A percentile compares a stretch with the other conserved stretches of the same genome.
phyloP scores from a whole-genome alignment of 176 grass and related monocot genomes.

The Bromus sterilis region DNA sequence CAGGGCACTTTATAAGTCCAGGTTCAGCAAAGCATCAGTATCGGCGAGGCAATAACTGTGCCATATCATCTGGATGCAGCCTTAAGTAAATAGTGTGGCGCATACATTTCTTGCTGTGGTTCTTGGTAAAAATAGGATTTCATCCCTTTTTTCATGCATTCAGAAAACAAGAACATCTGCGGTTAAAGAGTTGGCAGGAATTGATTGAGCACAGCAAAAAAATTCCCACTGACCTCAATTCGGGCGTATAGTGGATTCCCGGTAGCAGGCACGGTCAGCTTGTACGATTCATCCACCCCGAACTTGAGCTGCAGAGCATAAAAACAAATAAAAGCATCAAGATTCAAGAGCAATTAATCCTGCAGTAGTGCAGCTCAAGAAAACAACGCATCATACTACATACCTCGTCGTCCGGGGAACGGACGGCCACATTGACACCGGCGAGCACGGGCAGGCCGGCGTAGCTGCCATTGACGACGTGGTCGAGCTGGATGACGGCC shows the following conservation, averaged over 20 bases:
- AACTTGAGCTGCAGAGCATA: constrained; percentile 65
- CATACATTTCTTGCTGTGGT: not conserved
- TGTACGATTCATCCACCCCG: constrained; percentile 77
- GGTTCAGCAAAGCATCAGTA: not conserved
- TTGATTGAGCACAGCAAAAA: not conserved
- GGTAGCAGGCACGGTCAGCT: constrained; percentile 42
- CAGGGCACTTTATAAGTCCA: not conserved
- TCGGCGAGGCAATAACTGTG: not conserved
- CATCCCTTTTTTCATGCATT: not conserved
- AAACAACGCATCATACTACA: not conserved
- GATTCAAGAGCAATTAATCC: not conserved
- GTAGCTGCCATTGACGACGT: constrained; percentile 41
- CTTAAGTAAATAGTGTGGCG: not conserved
- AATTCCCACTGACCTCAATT: constrained; percentile 58
- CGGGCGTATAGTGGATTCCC: constrained; percentile 49
- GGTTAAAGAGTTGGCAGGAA: not conserved
- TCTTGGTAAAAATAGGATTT: not conserved
- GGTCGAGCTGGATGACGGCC: constrained; percentile 39
- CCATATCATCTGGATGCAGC: not conserved
- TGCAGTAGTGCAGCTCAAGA: not conserved
- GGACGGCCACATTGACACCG: constrained; percentile 44
- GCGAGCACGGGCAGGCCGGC: constrained; percentile 26
- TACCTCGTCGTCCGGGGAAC: constrained; percentile 49
- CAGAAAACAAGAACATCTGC: not conserved
- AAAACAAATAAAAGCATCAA: not conserved